Conservation (phyloP, 2,329 filamentous ascomycete genomes). For the Raffaelea ambrosiae region DNA sequence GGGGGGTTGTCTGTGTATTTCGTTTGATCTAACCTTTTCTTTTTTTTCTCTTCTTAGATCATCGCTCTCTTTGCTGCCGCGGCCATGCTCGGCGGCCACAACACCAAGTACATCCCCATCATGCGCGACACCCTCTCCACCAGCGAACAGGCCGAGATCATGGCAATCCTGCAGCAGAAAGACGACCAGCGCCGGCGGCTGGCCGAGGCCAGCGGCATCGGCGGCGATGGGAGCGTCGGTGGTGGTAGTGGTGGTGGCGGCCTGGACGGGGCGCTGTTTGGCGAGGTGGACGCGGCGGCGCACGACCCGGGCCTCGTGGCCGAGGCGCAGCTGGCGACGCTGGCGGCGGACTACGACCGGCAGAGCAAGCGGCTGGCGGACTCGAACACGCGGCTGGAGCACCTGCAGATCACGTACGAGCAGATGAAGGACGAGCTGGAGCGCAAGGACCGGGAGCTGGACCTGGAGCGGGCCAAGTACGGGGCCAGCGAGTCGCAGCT, state of each 20-base stretch:
- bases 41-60: constrained; percentile 7
- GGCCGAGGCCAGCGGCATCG: constrained; percentile 24
- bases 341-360: constrained; percentile 42
- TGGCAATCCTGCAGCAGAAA: constrained; percentile 38
- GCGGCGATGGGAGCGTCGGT: constrained; percentile 29
- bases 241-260: too few relatives aligned
- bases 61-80: constrained; percentile 29
- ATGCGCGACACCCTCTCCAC: constrained; percentile 21
- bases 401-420: constrained; percentile 55
- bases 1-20: too few relatives aligned
- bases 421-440: constrained; percentile 56
- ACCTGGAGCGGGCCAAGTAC: constrained; percentile 44
- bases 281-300: constrained; percentile 25
- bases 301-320: constrained; percentile 47
- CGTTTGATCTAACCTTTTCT: neutral
- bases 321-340: constrained; percentile 45
- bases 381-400: constrained; percentile 50
- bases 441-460: constrained; percentile 43
- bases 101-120: constrained; percentile 20
- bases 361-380: constrained; percentile 50
- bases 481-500: constrained; percentile 42
- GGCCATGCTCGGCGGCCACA: constrained; percentile 20
- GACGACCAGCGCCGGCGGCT: constrained; percentile 32
- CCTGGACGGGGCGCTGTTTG: too few relatives aligned
- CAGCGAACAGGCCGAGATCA: constrained; percentile 34